Evolutionary conservation across 345 rosid species (phyloP).

Genomic region (Eucalyptus pumila): DNA sequence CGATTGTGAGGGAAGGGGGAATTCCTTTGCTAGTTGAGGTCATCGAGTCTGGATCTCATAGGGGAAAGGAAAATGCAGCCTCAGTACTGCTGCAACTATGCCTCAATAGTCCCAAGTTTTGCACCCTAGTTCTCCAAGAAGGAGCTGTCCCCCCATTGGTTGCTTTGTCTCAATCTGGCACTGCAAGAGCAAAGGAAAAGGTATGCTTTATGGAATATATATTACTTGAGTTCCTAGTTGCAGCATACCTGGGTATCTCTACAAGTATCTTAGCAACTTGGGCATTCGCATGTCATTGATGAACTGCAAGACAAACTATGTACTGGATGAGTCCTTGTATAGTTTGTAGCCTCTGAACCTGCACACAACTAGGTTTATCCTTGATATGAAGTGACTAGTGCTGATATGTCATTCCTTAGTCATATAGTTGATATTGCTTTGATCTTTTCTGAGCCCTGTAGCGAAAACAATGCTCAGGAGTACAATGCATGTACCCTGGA

Average conservation of each 20-base stretch:
- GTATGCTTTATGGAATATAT: constrained; percentile 14
- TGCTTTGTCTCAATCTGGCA: constrained; percentile 85
- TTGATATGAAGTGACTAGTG: not conserved
- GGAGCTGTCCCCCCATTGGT: constrained; percentile 97
- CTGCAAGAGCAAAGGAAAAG: constrained; percentile 95
- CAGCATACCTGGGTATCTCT: not conserved
- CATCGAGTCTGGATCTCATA: constrained; percentile 72
- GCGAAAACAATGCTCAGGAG: not conserved
- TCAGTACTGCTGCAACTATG: constrained; percentile 78
- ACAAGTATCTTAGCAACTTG: not conserved
- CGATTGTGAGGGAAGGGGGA: constrained; percentile 66
- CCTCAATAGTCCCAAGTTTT: constrained; percentile 65
- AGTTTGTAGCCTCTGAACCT: not conserved
- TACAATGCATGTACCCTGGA: not conserved
- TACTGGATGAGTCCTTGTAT: not conserved
- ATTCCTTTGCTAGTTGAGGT: constrained; percentile 69
- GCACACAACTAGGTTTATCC: not conserved
- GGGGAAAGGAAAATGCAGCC: constrained; percentile 93
- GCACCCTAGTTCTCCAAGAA: constrained; percentile 86
- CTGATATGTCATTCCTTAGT: not conserved
- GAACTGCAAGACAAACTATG: not conserved
- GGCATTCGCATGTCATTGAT: not conserved
- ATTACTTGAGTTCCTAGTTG: not conserved
- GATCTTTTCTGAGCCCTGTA: not conserved
- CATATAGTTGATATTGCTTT: not conserved